Evolutionary conservation across 768 basidiomycete species (phyloP).

Genomic region (Agaricus blazei): DNA sequence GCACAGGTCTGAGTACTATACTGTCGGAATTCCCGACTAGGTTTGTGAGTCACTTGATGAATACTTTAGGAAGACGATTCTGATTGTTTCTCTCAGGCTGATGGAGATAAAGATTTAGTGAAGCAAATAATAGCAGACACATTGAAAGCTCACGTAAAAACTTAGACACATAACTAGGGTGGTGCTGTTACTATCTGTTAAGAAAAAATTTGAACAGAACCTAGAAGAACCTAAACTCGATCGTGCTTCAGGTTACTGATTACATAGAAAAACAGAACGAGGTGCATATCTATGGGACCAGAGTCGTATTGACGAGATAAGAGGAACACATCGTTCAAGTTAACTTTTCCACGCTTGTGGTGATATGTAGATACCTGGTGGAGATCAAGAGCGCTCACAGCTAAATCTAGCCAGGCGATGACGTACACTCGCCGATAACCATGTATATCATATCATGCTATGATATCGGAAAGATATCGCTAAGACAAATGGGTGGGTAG

Average conservation of each 20-base stretch:
- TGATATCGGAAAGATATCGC: too few relatives aligned
- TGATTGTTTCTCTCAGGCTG: background rate
- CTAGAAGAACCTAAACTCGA: background rate
- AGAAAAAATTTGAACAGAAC: background rate
- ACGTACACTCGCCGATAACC: too few relatives aligned
- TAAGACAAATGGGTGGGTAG: too few relatives aligned
- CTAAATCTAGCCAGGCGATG: too few relatives aligned
- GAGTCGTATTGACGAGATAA: background rate
- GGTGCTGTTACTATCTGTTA: background rate
- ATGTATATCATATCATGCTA: too few relatives aligned
- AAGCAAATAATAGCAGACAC: background rate
- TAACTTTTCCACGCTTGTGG: too few relatives aligned
- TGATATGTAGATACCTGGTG: too few relatives aligned
- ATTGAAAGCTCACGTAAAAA: too few relatives aligned
- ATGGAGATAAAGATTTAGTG: background rate
- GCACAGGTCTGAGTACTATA: conserved; percentile 22
- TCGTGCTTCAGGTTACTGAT: too few relatives aligned
- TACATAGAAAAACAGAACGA: background rate
- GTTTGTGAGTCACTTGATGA: background rate
- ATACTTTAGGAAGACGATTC: background rate
- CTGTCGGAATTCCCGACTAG: conserved; percentile 16
- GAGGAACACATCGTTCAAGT: too few relatives aligned
- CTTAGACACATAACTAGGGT: too few relatives aligned
- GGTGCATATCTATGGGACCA: background rate
- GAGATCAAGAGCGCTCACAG: too few relatives aligned